Evolutionary conservation across 83 land plant genomes (phyloP).

Genomic region (Thuja plicata): DNA sequence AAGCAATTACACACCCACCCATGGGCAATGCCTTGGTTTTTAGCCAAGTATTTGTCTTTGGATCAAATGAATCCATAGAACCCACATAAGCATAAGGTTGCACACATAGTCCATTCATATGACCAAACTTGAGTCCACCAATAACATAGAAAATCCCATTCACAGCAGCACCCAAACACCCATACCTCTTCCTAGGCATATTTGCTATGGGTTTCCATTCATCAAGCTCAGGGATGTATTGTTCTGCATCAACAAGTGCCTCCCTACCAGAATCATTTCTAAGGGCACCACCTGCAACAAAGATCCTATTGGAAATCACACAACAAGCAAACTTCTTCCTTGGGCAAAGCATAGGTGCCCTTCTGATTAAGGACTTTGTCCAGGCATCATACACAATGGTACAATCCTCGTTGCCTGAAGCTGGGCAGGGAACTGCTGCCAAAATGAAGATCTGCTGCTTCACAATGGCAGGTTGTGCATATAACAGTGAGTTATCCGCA

Average conservation of each 20-base stretch:
- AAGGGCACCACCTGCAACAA: conserved; percentile 78
- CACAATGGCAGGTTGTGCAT: conserved; percentile 60
- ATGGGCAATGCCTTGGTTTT: conserved; percentile 52
- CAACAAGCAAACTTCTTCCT: conserved; percentile 89
- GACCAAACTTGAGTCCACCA: conserved; percentile 77
- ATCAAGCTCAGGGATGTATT: conserved; percentile 73
- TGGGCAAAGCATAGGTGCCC: conserved; percentile 61
- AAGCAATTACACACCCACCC: conserved; percentile 96
- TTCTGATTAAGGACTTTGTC: conserved; percentile 41
- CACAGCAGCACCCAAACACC: conserved; percentile 86
- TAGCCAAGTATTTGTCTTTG: conserved; percentile 60
- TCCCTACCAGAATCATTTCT: conserved; percentile 24
- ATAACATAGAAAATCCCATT: conserved; percentile 83
- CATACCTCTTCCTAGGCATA: conserved; percentile 68
- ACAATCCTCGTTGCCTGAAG: conserved; percentile 22
- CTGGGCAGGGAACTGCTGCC: conserved; percentile 44
- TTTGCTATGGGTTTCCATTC: conserved; percentile 66
- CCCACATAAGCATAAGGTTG: conserved; percentile 75
- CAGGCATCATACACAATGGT: conserved; percentile 76
- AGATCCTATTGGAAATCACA: conserved; percentile 59
- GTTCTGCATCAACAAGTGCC: conserved; percentile 67
- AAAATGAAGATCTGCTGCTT: conserved; percentile 52
- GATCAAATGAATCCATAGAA: conserved; percentile 83
- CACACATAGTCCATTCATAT: conserved; percentile 17
- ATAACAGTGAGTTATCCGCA: conserved; percentile 34